These are phyloP conservation scores for Strobilomyces dryophilus DNA, from an alignment of 768 basidiomycete genomes.

Conservation along the genomic window DNA sequence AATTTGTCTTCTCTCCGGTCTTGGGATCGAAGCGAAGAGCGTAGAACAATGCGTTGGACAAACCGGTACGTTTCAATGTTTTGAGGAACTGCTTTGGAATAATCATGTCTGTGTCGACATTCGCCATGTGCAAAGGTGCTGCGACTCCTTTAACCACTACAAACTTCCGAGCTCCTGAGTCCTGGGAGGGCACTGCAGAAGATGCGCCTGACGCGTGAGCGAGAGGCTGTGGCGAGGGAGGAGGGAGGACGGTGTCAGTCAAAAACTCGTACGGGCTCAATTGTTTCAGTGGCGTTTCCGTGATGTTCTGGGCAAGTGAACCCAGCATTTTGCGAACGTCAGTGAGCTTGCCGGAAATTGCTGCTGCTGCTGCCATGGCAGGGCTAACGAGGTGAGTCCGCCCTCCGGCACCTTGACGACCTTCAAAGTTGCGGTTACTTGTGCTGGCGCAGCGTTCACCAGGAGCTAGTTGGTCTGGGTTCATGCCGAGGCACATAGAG, in stretches of 20 bases:
- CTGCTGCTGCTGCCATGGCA: conserved; percentile 91
- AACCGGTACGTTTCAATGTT: conserved; percentile 84
- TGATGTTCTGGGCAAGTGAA: conserved; percentile 37
- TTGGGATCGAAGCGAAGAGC: conserved; percentile 74
- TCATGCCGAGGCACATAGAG: conserved; percentile 97
- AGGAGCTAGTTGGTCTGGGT: conserved; percentile 83
- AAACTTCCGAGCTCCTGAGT: conserved; percentile 58
- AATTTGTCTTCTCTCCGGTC: conserved; percentile 78
- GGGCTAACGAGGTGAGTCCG: conserved; percentile 87
- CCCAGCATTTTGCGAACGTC: conserved; percentile 79
- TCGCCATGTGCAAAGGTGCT: conserved; percentile 76
- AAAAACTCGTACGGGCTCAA: conserved; percentile 73
- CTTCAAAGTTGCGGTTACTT: conserved; percentile 92
- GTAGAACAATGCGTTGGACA: conserved; percentile 80
- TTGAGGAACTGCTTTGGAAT: conserved; percentile 94
- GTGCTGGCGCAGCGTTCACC: conserved; percentile 87
- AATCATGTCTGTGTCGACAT: conserved; percentile 92
- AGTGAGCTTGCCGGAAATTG: conserved; percentile 77
- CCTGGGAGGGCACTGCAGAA: conserved; percentile 35
- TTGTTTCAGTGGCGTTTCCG: conserved; percentile 58
- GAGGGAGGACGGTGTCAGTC: conserved; percentile 57
- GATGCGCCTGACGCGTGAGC: conserved; percentile 31
- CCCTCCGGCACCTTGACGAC: conserved; percentile 82
- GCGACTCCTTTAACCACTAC: conserved; percentile 67
- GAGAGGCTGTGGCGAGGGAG: conserved; percentile 45